phyloP scores from a whole-genome alignment of 2,329 filamentous ascomycete species.

The Fusarium sp. region DNA sequence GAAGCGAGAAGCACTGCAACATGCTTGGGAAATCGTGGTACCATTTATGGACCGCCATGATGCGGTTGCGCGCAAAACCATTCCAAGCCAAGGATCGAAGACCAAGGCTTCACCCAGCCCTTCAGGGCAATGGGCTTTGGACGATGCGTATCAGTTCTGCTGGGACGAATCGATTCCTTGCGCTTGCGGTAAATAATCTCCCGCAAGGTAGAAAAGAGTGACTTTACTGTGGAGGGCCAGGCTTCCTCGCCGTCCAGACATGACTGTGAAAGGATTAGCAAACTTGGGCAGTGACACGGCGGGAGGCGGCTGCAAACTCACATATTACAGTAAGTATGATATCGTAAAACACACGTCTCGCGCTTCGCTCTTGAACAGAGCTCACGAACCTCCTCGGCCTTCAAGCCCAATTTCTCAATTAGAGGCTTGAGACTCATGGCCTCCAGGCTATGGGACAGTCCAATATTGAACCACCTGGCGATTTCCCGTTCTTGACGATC shows the following conservation, averaged over 20 bases:
- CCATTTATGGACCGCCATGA: slow-evolving; percentile 33
- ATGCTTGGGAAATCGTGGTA: slow-evolving; percentile 33
- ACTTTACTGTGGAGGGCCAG: slow-evolving; percentile 42
- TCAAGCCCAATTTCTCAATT: slow-evolving; percentile 62
- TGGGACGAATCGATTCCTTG: slow-evolving; percentile 7
- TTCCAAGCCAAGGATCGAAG: background rate
- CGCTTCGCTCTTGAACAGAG: slow-evolving; percentile 73
- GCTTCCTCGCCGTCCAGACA: slow-evolving; percentile 49
- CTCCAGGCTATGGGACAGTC: slow-evolving; percentile 79
- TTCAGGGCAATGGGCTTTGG: slow-evolving; percentile 1
- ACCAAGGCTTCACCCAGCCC: background rate
- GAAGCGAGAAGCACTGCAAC: slow-evolving; percentile 30
- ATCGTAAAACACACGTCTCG: slow-evolving; percentile 76
- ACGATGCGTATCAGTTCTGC: slow-evolving; percentile 4
- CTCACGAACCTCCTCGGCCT: slow-evolving; percentile 71
- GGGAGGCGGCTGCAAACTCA: slow-evolving; percentile 63
- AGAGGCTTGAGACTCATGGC: slow-evolving; percentile 81
- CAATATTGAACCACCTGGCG: slow-evolving; percentile 87
- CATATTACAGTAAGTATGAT: slow-evolving; percentile 82
- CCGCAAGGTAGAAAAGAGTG: background rate
- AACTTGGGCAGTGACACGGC: background rate
- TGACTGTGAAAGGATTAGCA: slow-evolving; percentile 35
- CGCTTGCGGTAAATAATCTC: slow-evolving; percentile 12
- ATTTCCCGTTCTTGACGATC: slow-evolving; percentile 75
- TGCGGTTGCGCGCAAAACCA: slow-evolving; percentile 16